These are phyloP conservation scores for Avicennia marina DNA, from an alignment of 257 asterid genomes.

Conservation along the genomic window DNA sequence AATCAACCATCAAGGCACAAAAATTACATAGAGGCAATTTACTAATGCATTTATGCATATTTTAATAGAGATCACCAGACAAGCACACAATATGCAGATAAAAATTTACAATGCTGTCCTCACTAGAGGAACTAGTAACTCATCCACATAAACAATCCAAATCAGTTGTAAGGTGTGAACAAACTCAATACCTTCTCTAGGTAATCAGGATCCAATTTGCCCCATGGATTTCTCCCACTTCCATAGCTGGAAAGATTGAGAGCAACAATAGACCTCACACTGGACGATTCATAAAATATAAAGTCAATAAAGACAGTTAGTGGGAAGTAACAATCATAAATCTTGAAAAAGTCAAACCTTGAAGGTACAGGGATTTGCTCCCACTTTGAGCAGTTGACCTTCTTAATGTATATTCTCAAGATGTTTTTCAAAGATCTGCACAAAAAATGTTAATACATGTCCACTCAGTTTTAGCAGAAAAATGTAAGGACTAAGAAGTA, in stretches of 20 bases:
- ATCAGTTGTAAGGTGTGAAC: background rate
- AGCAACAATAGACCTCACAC: constrained; percentile 92
- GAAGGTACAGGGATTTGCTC: constrained; percentile 83
- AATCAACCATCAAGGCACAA: too few species aligned
- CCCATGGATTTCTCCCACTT: constrained; percentile 99
- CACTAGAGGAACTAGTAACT: too few species aligned
- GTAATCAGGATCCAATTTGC: constrained; percentile 77
- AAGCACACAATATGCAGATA: too few species aligned
- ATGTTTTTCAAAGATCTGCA: constrained; percentile 94
- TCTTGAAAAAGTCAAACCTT: constrained; percentile 48
- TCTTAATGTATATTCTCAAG: constrained; percentile 78
- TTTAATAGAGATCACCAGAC: too few species aligned
- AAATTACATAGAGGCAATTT: too few species aligned
- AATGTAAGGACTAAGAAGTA: background rate
- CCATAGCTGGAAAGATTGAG: constrained; percentile 96
- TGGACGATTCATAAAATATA: constrained; percentile 24
- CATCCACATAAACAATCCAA: too few species aligned
- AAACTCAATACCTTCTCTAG: constrained; percentile 67
- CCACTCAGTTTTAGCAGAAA: too few species aligned
- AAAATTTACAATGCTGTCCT: too few species aligned
- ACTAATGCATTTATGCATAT: too few species aligned
- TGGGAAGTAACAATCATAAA: background rate
- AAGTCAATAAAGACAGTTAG: too few species aligned
- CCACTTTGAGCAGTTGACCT: constrained; percentile 80
- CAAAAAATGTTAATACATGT: background rate